These are phyloP conservation scores for Talaromyces trachyspermus DNA, from an alignment of 495 filamentous ascomycete genomes.

Conservation along the genomic window DNA sequence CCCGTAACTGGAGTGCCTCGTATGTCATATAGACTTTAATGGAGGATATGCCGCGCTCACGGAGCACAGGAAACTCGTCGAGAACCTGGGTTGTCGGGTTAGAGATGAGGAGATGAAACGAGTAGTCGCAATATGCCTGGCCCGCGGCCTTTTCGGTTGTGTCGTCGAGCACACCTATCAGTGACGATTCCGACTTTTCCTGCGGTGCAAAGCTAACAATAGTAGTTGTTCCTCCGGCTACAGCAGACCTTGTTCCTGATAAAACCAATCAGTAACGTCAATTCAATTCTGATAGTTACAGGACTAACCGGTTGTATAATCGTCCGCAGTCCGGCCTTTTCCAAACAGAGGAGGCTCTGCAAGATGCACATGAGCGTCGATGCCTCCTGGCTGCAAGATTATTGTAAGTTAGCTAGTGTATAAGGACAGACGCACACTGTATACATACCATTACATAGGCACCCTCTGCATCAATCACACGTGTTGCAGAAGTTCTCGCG, in stretches of 20 bases:
- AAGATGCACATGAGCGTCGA: constrained; percentile 40
- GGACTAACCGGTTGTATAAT: constrained; percentile 28
- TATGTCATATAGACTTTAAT: constrained; percentile 64
- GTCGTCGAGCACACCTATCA: constrained; percentile 38
- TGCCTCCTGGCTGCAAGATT: constrained; percentile 26
- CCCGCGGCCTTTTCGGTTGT: constrained; percentile 39
- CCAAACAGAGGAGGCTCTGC: constrained; percentile 39
- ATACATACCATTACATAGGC: constrained; percentile 19
- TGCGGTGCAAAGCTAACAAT: constrained; percentile 53
- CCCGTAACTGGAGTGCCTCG: constrained; percentile 45
- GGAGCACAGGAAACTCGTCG: constrained; percentile 36
- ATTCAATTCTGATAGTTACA: neutral
- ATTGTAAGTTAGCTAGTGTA: neutral
- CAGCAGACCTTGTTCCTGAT: constrained; percentile 40
- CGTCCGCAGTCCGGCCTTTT: constrained; percentile 39
- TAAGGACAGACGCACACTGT: neutral
- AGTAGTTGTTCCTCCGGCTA: constrained; percentile 55
- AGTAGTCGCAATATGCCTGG: constrained; percentile 52
- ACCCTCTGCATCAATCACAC: constrained; percentile 21
- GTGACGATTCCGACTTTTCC: constrained; percentile 38
- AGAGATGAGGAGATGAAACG: constrained; percentile 52
- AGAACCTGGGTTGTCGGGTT: constrained; percentile 41
- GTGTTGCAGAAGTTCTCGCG: constrained; percentile 11
- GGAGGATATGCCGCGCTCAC: constrained; percentile 44
- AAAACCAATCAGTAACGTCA: neutral